Conservation (phyloP, 352 stramenopile genomes). For the Thalassiosira pacifica region DNA sequence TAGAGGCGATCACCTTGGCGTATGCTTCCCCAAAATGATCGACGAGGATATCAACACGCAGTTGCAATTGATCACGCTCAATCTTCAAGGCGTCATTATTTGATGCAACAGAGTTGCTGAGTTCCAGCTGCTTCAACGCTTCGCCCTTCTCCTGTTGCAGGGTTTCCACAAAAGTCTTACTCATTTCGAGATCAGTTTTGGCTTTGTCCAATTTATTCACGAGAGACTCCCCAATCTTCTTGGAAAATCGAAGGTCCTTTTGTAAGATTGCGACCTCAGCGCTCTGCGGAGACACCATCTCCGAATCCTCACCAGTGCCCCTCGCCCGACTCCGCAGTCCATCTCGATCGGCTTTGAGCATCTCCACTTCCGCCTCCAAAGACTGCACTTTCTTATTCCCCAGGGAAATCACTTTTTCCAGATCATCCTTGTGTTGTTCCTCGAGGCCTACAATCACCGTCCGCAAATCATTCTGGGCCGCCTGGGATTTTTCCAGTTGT, state of each 20-base stretch:
- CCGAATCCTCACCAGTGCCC: too few relatives aligned
- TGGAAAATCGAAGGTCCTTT: conserved; percentile 5
- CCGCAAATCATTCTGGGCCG: too few relatives aligned
- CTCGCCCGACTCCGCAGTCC: too few relatives aligned
- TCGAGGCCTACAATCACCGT: too few relatives aligned
- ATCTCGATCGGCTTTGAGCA: too few relatives aligned
- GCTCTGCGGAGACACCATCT: too few relatives aligned
- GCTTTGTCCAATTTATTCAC: conserved; percentile 51
- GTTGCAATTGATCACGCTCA: conserved; percentile 26
- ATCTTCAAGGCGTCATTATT: conserved; percentile 34
- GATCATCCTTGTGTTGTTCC: too few relatives aligned
- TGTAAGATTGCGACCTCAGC: too few relatives aligned
- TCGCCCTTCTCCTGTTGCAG: conserved; percentile 44
- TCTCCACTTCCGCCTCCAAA: too few relatives aligned
- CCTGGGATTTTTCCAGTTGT: too few relatives aligned
- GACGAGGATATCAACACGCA: neutral
- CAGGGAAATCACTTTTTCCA: too few relatives aligned
- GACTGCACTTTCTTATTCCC: too few relatives aligned
- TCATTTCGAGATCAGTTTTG: conserved; percentile 33
- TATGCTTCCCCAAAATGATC: neutral
- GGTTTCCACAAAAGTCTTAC: conserved; percentile 24
- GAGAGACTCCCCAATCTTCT: conserved; percentile 50
- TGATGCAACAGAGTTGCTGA: neutral
- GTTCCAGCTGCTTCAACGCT: conserved; percentile 34
- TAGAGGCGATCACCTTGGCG: neutral